Percentiles rank a stretch among this genome's conserved stretches.
Evolutionary conservation across 768 basidiomycete species (phyloP).

Genomic region (Tylopilus vinaceipallidus): DNA sequence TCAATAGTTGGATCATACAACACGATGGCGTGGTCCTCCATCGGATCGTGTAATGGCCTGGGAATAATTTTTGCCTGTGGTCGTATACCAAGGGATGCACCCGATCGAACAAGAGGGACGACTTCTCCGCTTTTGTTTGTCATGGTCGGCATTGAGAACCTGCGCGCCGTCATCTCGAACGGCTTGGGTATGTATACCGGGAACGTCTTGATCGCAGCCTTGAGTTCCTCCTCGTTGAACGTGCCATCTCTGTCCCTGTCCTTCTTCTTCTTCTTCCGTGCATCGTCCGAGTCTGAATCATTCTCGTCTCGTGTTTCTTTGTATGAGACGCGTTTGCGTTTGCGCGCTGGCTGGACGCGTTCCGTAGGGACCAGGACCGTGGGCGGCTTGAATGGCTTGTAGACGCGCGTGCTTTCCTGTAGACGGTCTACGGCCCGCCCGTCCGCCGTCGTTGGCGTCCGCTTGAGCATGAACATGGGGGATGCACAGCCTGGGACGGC

Average conservation of each 20-base stretch:
- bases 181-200: slow-evolving; percentile 84
- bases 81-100: slow-evolving; percentile 81
- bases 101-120: slow-evolving; percentile 54
- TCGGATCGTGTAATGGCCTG: slow-evolving; percentile 93
- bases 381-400: slow-evolving; percentile 81
- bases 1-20: slow-evolving; percentile 96
- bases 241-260: slow-evolving; percentile 56
- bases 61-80: slow-evolving; percentile 79
- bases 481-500: too few species aligned
- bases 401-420: slow-evolving; percentile 68
- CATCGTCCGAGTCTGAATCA: slow-evolving; percentile 53
- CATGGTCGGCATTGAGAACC: slow-evolving; percentile 87
- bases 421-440: slow-evolving; percentile 67
- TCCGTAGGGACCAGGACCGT: slow-evolving; percentile 43
- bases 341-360: slow-evolving; percentile 66
- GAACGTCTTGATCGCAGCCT: slow-evolving; percentile 61
- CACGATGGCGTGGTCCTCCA: slow-evolving; percentile 97
- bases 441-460: slow-evolving; percentile 66
- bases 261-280: slow-evolving; percentile 60
- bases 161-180: slow-evolving; percentile 55
- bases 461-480: slow-evolving; percentile 57
- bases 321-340: slow-evolving; percentile 88
- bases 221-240: slow-evolving; percentile 61
- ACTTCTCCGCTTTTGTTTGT: slow-evolving; percentile 64
- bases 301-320: slow-evolving; percentile 64